These are phyloP conservation scores for Acanthamoeba polyphaga DNA, from an alignment of 208 protist species.

Conservation along the genomic window DNA sequence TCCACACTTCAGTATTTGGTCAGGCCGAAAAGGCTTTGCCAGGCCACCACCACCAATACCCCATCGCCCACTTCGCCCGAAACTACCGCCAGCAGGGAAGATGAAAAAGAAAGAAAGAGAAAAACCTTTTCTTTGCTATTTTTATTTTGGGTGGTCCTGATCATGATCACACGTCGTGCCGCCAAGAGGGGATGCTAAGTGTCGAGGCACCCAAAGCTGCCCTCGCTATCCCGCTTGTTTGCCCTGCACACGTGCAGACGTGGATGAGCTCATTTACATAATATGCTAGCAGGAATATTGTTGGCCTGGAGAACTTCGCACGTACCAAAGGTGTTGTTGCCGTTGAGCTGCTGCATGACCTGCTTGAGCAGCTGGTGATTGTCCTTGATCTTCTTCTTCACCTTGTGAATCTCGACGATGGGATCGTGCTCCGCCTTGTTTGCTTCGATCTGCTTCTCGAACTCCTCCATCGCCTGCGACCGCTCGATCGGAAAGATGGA, in stretches of 20 bases:
- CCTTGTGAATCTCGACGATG: neutral
- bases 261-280: too few species aligned
- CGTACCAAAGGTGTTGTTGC: neutral
- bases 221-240: neutral
- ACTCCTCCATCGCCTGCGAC: conserved; percentile 72
- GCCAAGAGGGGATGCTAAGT: neutral
- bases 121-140: too few species aligned
- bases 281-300: too few species aligned
- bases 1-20: too few species aligned
- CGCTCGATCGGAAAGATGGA: conserved; percentile 75
- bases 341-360: conserved; percentile 26
- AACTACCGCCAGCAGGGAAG: too few species aligned
- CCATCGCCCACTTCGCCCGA: too few species aligned
- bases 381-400: conserved; percentile 56
- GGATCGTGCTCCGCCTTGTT: conserved; percentile 11
- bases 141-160: too few species aligned
- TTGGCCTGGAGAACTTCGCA: too few species aligned
- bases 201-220: neutral
- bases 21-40: too few species aligned
- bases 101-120: too few species aligned
- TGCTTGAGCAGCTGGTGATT: conserved; percentile 59
- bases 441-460: conserved; percentile 42
- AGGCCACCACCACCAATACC: too few species aligned
- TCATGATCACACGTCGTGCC: neutral
- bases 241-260: too few species aligned